phyloP scores from a whole-genome alignment of 1,139 yeast genomes.

The Debaryomycetaceae sp. region DNA sequence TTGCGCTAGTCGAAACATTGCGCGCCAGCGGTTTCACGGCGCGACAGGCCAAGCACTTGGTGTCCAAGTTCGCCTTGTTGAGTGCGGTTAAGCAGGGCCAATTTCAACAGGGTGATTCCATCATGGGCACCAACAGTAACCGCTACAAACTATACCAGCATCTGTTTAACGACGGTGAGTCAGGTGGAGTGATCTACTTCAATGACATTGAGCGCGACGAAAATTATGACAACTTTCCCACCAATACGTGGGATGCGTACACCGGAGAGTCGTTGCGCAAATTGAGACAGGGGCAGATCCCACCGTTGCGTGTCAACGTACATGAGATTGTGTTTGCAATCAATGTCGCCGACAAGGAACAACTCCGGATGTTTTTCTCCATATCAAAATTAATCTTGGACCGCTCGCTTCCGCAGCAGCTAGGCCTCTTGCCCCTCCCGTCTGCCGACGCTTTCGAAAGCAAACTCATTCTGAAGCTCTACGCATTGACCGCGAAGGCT shows the following conservation, averaged over 20 bases:
- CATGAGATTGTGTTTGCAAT: slow-evolving; percentile 71
- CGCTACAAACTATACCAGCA: slow-evolving; percentile 32
- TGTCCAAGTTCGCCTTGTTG: slow-evolving; percentile 43
- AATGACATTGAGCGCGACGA: slow-evolving; percentile 71
- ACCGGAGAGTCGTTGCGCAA: slow-evolving; percentile 20
- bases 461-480: slow-evolving; percentile 28
- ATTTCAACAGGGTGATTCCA: slow-evolving; percentile 31
- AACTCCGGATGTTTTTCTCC: slow-evolving; percentile 44
- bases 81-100: slow-evolving; percentile 32
- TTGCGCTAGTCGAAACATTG: slow-evolving; percentile 24
- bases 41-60: slow-evolving; percentile 31
- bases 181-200: slow-evolving; percentile 59
- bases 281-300: slow-evolving; percentile 54
- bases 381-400: slow-evolving; percentile 48
- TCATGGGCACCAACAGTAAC: slow-evolving; percentile 31
- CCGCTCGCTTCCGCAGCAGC: slow-evolving; percentile 67
- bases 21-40: slow-evolving; percentile 31
- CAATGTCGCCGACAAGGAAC: slow-evolving; percentile 52
- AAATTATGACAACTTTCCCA: slow-evolving; percentile 44
- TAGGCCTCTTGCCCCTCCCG: slow-evolving; percentile 70
- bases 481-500: slow-evolving; percentile 28
- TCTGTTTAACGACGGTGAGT: slow-evolving; percentile 20
- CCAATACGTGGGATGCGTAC: slow-evolving; percentile 40
- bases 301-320: slow-evolving; percentile 67
- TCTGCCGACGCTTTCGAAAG: slow-evolving; percentile 15